phyloP scores from a whole-genome alignment of 1,284 basidiomycete genomes.

The Cutaneotrichosporon sp. region DNA sequence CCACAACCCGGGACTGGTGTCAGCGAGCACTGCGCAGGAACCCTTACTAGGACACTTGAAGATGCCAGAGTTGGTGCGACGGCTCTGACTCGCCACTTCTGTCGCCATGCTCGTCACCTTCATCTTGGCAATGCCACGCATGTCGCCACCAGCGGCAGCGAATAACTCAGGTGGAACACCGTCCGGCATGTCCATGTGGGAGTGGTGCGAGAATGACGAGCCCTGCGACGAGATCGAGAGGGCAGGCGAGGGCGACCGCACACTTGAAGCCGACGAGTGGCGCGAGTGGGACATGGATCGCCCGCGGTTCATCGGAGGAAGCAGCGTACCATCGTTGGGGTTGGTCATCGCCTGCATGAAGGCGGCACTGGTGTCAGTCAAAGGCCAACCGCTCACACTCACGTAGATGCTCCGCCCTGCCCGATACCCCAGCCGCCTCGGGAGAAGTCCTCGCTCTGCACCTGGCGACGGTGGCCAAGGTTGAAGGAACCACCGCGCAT shows the following conservation, averaged over 20 bases:
- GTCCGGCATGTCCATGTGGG: conserved; percentile 47
- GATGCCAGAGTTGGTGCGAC: conserved; percentile 84
- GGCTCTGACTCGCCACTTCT: conserved; percentile 83
- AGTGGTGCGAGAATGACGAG: conserved; percentile 40
- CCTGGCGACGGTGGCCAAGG: conserved; percentile 40
- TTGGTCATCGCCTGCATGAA: conserved; percentile 49
- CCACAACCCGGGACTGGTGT: conserved; percentile 80
- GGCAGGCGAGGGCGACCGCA: conserved; percentile 46
- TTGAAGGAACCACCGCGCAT: conserved; percentile 31
- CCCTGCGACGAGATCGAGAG: conserved; percentile 48
- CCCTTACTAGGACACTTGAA: conserved; percentile 73
- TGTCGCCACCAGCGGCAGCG: conserved; percentile 3
- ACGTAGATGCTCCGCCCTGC: conserved; percentile 45
- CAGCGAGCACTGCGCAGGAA: neutral
- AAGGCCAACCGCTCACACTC: conserved; percentile 25
- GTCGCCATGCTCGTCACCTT: conserved; percentile 95
- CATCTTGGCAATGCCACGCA: conserved; percentile 72
- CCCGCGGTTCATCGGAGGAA: conserved; percentile 42
- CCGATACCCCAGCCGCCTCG: conserved; percentile 47
- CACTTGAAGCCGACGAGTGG: conserved; percentile 45
- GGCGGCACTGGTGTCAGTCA: conserved; percentile 38
- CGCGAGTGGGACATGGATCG: conserved; percentile 43
- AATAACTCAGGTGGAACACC: conserved; percentile 23
- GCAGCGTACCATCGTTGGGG: conserved; percentile 47
- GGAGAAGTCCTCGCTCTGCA: conserved; percentile 50